Evolutionary conservation across 371 early-diverging fungal genomes (phyloP), one percentile per base, ranked within the genome.

Genomic region (Mucor plumbeus): DNA sequence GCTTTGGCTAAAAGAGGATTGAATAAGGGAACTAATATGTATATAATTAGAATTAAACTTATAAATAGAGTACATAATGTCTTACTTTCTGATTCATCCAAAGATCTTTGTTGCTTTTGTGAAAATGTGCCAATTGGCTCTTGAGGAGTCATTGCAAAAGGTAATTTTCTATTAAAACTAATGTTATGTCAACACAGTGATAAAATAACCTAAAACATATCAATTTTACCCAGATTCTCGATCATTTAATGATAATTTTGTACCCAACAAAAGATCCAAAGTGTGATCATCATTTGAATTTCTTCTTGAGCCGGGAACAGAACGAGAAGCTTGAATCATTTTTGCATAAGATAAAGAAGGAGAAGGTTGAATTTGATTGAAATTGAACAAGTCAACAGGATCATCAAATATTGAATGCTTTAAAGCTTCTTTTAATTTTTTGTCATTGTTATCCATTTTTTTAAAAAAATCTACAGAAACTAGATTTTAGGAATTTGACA

Each of bases 241-340:
- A 40, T 71, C 67, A 60, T 59, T 71, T 17, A 61, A 55, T 4
- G 60, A 58, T 58, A 67, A 26, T 26, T 59, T 67, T 1, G 50
- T 11, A 9, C 47, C 54, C 21, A 59, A 21, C 33, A 67, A 59
- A 26, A 48, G 47, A 47, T 68, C 61, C 47, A 66, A 53, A 11
- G 44, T 40, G 11, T 73, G 68, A 31, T 71, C 68, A 33, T 75
- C 78, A 43, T 64, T 74, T 10, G 82, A 82, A 63, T 78, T 80
- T 15, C 75, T 72, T 19, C 77, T 63, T 35, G 81, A 79, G 43
- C 65, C 77, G 58, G 81, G 79, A 8, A 78, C 67, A 33, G 81
- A 78, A 21, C 72, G 63, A 34, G 78, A 73, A 10, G 61, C 53
- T 41, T 66, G 66, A 10, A 66, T 47, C 66, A 60, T 59, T 34